Conservation (phyloP, 192 early-diverging fungal genomes). For the Coemansia sp. region DNA sequence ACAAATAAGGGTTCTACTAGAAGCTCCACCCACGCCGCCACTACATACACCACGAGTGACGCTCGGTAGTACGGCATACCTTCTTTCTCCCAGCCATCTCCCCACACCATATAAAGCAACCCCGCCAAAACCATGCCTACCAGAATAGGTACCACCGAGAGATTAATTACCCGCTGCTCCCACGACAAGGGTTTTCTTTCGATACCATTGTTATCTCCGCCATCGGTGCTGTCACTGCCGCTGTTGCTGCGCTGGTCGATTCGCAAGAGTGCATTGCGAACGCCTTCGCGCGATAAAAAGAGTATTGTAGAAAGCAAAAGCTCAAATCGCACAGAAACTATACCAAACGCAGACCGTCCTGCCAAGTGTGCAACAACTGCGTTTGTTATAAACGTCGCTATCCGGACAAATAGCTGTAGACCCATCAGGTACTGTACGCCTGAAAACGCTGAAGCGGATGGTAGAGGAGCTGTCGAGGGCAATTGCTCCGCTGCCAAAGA, state of each 20-base stretch:
- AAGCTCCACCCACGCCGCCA: slow-evolving; percentile 78
- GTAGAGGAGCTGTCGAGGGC: no score
- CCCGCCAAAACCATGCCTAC: slow-evolving; percentile 41
- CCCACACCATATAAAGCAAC: slow-evolving; percentile 52
- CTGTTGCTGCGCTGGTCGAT: slow-evolving; percentile 16
- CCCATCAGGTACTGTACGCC: slow-evolving; percentile 73
- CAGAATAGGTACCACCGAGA: slow-evolving; percentile 51
- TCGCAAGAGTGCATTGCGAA: slow-evolving; percentile 69
- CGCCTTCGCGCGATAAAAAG: slow-evolving; percentile 85
- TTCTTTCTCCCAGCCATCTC: slow-evolving; percentile 9
- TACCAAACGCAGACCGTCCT: slow-evolving; percentile 70
- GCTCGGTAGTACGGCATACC: slow-evolving; percentile 51
- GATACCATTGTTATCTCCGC: no score
- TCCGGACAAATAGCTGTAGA: slow-evolving; percentile 68
- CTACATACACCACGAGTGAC: slow-evolving; percentile 63
- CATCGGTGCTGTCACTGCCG: neutral
- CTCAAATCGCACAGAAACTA: slow-evolving; percentile 81
- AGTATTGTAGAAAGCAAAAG: slow-evolving; percentile 84
- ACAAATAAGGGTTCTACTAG: slow-evolving; percentile 84
- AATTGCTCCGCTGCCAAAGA: no score
- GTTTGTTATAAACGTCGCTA: slow-evolving; percentile 81
- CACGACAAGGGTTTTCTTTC: slow-evolving; percentile 6
- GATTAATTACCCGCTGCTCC: slow-evolving; percentile 39
- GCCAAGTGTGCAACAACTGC: slow-evolving; percentile 71
- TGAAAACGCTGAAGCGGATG: no score